Evolutionary conservation across 1,284 basidiomycete species (phyloP).

Genomic region (Melampsora larici-populina): DNA sequence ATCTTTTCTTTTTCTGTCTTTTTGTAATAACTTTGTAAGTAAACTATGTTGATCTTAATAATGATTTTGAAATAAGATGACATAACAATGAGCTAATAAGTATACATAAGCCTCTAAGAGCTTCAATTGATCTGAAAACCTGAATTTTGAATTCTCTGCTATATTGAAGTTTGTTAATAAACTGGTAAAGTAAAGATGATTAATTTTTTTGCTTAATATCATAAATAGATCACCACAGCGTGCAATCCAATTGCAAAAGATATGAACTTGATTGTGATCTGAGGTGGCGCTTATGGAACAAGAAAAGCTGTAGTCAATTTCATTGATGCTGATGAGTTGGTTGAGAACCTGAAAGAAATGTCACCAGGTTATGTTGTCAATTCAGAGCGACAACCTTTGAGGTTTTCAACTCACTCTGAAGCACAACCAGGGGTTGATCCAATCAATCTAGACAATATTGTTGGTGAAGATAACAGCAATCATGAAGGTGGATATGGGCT

Average conservation of each 20-base stretch:
- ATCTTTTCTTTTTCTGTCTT: no score
- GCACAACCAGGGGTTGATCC: conserved; percentile 57
- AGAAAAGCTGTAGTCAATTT: conserved; percentile 75
- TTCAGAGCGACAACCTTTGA: neutral
- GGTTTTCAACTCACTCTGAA: conserved; percentile 6
- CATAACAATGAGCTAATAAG: no score
- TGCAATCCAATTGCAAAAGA: conserved; percentile 86
- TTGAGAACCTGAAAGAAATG: conserved; percentile 49
- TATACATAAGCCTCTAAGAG: no score
- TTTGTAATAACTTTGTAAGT: no score
- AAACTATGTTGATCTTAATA: no score
- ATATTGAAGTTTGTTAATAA: no score
- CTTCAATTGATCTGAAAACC: no score
- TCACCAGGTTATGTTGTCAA: conserved; percentile 44
- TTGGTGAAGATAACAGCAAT: conserved; percentile 80
- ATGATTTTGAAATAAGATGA: no score
- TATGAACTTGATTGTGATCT: conserved; percentile 88
- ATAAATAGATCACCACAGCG: no score
- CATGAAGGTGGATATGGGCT: conserved; percentile 87
- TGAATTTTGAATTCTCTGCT: no score
- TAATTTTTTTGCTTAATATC: no score
- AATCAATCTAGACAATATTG: conserved; percentile 63
- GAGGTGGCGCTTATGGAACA: conserved; percentile 64
- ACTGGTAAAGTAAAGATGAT: no score
- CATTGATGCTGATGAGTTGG: conserved; percentile 68